Evolutionary conservation across 177 flowering plant species (phyloP), one percentile per base, ranked within the genome.

Genomic region (Vitis hybrid): DNA sequence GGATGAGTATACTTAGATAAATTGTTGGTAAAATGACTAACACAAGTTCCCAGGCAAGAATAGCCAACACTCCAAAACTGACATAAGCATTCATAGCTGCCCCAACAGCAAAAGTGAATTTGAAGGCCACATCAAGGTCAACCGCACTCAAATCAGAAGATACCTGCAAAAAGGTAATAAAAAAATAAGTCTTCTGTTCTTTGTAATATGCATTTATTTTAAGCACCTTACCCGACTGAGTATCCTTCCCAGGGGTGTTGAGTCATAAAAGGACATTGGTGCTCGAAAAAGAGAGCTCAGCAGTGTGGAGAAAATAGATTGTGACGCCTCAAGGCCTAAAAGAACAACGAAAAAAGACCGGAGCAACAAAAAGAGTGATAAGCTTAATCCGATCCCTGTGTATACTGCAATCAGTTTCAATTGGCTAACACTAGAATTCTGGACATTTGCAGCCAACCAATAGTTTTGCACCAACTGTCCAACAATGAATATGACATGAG

Each of bases 391-490:
- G 49, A 80, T 76, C 51, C 54, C 52, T 11, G 71, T 9, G 71
- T 77, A 80, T n/a, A 80, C 73, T 14, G 55, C 3, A 14, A 70
- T 15, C 62, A 78, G 20, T 11, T 54, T 10, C 8, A 21, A 17
- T 27, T 4, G 65, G 76, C 54, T 64, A 17, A 71, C 55, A 12
- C 49, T 14, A 56, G 66, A 20, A 35, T 83, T 75, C 61, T 87
- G 79, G 64, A 89, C 76, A 30, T 83, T 80, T 54, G 85, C 78
- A 69, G 97, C 97, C 83, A 90, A 77, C 91, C 89, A 89, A 27
- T 75, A 80, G 71, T 80, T 83, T 63, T 87, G 92, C 13, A 58
- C 8, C 66, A 84, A 27, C 70, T 84, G 89, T 9, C 86, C 80
- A 30, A 61, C 49, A 10, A 78, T 72, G 70, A 85, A 91, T 9